Evolutionary conservation across 1,284 basidiomycete species (phyloP).

Genomic region (Cryptococcus jaspeensis): DNA sequence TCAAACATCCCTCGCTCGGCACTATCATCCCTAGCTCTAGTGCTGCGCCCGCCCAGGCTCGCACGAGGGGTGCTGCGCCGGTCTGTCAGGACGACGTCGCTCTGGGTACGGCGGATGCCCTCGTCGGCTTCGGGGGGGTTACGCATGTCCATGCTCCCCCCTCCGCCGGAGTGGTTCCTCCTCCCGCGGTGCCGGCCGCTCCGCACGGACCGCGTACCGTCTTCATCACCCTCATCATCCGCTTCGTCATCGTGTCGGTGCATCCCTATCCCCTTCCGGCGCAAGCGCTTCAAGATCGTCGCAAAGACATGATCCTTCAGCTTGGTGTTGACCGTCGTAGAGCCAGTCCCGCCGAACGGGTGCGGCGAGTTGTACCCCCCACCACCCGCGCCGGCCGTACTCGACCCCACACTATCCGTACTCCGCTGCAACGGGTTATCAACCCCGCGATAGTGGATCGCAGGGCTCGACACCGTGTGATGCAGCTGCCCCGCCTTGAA

Average conservation of each 20-base stretch:
- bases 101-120: slow-evolving; percentile 19
- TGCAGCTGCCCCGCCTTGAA: slow-evolving; percentile 27
- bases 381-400: slow-evolving; percentile 1
- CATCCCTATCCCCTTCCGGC: slow-evolving; percentile 31
- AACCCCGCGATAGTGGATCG: slow-evolving; percentile 24
- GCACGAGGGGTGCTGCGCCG: background rate
- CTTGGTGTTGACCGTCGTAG: slow-evolving; percentile 85
- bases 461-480: slow-evolving; percentile 44
- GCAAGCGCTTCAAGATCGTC: slow-evolving; percentile 70
- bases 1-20: slow-evolving; percentile 50
- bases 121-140: slow-evolving; percentile 32
- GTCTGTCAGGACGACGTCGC: slow-evolving; percentile 26
- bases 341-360: slow-evolving; percentile 77
- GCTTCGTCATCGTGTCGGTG: slow-evolving; percentile 38
- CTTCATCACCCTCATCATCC: slow-evolving; percentile 35
- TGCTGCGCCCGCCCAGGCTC: slow-evolving; percentile 3
- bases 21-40: slow-evolving; percentile 30
- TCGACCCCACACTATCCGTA: background rate
- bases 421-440: slow-evolving; percentile 9
- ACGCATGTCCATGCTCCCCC: slow-evolving; percentile 13
- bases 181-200: background rate
- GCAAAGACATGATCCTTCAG: slow-evolving; percentile 91
- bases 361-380: slow-evolving; percentile 33
- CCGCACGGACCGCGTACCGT: slow-evolving; percentile 5
- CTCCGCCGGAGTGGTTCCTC: slow-evolving; percentile 49